Evolutionary conservation across 2,329 filamentous ascomycete genomes (phyloP).

Genomic region (Dactylellina parvicollis): DNA sequence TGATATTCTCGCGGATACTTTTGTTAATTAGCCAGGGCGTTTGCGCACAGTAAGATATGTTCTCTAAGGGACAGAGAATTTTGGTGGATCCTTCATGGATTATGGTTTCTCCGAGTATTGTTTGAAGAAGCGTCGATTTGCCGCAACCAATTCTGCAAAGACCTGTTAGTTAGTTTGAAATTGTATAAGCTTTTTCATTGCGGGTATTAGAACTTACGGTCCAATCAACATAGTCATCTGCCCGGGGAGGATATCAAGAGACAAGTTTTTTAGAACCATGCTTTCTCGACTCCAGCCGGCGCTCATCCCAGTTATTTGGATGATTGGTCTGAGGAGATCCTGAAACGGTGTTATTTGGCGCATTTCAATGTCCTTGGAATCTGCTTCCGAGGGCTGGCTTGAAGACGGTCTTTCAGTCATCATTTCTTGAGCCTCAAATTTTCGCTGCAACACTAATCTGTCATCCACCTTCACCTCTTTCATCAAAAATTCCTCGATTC

Average conservation of each 20-base stretch:
- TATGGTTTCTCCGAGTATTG: slow-evolving; percentile 61
- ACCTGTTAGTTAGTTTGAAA: neutral
- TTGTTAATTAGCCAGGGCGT: slow-evolving; percentile 60
- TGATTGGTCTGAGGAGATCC: neutral
- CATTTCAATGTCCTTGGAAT: neutral
- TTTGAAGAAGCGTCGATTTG: slow-evolving; percentile 62
- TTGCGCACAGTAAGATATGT: slow-evolving; percentile 62
- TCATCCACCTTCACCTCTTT: slow-evolving; percentile 3
- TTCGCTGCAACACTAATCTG: neutral
- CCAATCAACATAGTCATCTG: slow-evolving; percentile 11
- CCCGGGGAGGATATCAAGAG: neutral
- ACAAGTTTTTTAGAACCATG: neutral
- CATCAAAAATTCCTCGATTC: slow-evolving; percentile 30
- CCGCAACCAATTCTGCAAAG: slow-evolving; percentile 61
- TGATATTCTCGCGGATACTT: slow-evolving; percentile 61
- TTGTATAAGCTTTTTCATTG: too few relatives aligned
- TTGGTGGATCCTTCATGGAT: slow-evolving; percentile 57
- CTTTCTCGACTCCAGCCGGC: slow-evolving; percentile 6
- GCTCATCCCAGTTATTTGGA: neutral
- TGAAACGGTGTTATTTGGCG: neutral
- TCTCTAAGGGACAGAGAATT: slow-evolving; percentile 56
- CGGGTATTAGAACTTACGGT: slow-evolving; percentile 1
- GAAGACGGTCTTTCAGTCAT: neutral
- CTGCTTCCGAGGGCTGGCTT: neutral
- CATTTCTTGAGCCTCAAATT: neutral